Base-by-base conservation (phyloP, 176 grass and related monocot species). In the Musa troglodytarum region DNA sequence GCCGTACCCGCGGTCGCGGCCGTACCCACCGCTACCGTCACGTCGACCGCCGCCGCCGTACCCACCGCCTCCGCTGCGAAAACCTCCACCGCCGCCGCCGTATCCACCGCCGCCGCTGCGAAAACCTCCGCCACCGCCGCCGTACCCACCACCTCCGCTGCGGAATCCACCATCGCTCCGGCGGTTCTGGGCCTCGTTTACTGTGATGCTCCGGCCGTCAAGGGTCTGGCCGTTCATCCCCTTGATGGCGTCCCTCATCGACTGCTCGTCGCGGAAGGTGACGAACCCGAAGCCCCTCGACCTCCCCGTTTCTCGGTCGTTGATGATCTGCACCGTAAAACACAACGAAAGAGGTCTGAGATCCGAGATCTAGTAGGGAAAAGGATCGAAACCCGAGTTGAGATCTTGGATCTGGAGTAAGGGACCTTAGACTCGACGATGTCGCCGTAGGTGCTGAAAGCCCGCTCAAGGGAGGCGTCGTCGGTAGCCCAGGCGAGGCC, bases 401-500 rank as follows among this genome's bases (percentile, higher is more conserved):
- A 20, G 16, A 7, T 65, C 19, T 8, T 28, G 17, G 17, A 26
- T 6, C 1, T 55, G 1, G 13, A 19, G 1, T 72, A 34, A 43
- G 57, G 0, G 1, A 97, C 90, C 95, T 99, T 99, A 21, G 95
- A 89, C 11, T 99, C 95, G 58, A 99, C 64, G 78, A 99, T 80
- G 78, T 99, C 88, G 84, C 95, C 90, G 72, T 10, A 99, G 72
- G 34, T 0, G 71, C 69, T 77, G 88, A 99, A 99, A 81, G 95
- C 95, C 16, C 34, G 22, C 62, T 99, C 76, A 72, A 99, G 88
- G 65, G 85, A 78, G 80, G 71, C 8, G 84, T 99, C 90, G 55
- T 89, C 86, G 76, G 95, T 99, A 80, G 88, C 82, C 95, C 90
- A 99, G 51, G 95, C 90, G 11, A 99, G 90, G 52, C 90, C 95